A percentile compares a stretch with the other conserved stretches of the same genome.
Conservation (phyloP, 257 asterid genomes). For the Ocimum tenuiflorum region DNA sequence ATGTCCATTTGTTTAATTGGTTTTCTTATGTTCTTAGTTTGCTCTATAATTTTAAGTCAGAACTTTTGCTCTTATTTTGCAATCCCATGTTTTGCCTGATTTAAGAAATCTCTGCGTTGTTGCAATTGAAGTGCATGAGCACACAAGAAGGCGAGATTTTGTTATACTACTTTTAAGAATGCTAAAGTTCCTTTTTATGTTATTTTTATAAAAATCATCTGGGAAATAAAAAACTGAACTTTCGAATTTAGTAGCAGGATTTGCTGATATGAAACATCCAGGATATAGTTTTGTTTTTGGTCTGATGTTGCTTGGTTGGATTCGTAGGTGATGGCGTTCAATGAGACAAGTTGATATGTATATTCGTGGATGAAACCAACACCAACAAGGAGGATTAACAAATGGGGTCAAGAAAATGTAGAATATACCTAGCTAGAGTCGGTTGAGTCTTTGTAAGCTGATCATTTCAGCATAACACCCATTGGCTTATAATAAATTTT, state of each 20-base stretch:
- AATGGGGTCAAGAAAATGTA: conserved; percentile 20
- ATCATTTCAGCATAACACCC: conserved; percentile 16
- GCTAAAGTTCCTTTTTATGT: too few species aligned
- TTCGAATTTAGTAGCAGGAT: conserved; percentile 1
- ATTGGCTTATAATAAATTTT: conserved; percentile 14
- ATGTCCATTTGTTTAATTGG: too few species aligned
- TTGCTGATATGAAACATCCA: neutral
- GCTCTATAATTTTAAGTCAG: neutral
- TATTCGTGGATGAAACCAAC: conserved; percentile 25
- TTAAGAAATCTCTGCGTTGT: too few species aligned
- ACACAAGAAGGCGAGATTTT: too few species aligned
- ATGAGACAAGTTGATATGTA: conserved; percentile 56
- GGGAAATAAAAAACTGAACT: neutral
- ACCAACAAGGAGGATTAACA: conserved; percentile 15
- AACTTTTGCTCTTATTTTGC: neutral
- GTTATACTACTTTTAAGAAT: too few species aligned
- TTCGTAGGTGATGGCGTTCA: conserved; percentile 74
- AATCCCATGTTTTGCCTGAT: neutral
- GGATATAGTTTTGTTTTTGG: neutral
- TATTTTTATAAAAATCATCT: too few species aligned
- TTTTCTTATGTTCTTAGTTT: too few species aligned
- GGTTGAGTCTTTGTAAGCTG: conserved; percentile 17
- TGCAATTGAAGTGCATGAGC: too few species aligned
- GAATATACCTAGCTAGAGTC: conserved; percentile 18
- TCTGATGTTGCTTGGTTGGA: conserved; percentile 17